These are phyloP conservation scores for Aureobasidium musti DNA, from an alignment of 2,329 filamentous ascomycete species.

Conservation along the genomic window DNA sequence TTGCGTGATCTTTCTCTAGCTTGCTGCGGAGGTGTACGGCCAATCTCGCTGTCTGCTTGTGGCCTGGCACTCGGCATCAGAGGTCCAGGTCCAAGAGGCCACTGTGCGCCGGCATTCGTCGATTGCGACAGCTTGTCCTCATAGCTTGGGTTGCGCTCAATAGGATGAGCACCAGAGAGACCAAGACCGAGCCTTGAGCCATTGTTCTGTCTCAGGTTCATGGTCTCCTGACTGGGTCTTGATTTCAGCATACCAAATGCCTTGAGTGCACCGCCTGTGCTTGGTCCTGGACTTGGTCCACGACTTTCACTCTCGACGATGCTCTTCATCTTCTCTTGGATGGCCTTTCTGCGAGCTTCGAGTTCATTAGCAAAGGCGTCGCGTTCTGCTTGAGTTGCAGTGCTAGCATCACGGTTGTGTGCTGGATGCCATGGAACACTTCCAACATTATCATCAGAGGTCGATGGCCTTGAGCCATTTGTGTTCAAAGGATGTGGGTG, in stretches of 20 bases:
- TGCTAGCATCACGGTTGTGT: constrained; percentile 54
- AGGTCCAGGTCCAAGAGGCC: constrained; percentile 25
- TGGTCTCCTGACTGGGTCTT: constrained; percentile 68
- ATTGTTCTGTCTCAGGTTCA: constrained; percentile 44
- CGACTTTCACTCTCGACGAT: constrained; percentile 63
- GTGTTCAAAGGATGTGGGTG: constrained; percentile 29
- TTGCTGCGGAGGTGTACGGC: constrained; percentile 24
- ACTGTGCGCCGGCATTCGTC: constrained; percentile 10
- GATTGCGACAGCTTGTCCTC: constrained; percentile 9
- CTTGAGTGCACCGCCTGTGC: constrained; percentile 49
- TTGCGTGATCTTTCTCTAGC: constrained; percentile 44
- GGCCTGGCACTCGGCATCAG: constrained; percentile 27
- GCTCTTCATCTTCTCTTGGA: constrained; percentile 71
- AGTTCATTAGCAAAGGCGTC: constrained; percentile 75
- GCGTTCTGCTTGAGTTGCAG: constrained; percentile 57
- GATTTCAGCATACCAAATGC: constrained; percentile 64
- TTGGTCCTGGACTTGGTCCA: constrained; percentile 43
- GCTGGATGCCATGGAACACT: constrained; percentile 49
- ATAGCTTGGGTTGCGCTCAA: constrained; percentile 11
- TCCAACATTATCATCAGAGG: constrained; percentile 32
- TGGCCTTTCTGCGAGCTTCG: constrained; percentile 67
- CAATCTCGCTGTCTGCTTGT: constrained; percentile 42
- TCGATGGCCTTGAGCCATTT: constrained; percentile 27
- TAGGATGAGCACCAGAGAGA: constrained; percentile 9
- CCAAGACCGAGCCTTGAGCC: constrained; percentile 53